These are phyloP conservation scores for Diaporthe ilicicola DNA, from an alignment of 2,329 filamentous ascomycete genomes.

Conservation along the genomic window DNA sequence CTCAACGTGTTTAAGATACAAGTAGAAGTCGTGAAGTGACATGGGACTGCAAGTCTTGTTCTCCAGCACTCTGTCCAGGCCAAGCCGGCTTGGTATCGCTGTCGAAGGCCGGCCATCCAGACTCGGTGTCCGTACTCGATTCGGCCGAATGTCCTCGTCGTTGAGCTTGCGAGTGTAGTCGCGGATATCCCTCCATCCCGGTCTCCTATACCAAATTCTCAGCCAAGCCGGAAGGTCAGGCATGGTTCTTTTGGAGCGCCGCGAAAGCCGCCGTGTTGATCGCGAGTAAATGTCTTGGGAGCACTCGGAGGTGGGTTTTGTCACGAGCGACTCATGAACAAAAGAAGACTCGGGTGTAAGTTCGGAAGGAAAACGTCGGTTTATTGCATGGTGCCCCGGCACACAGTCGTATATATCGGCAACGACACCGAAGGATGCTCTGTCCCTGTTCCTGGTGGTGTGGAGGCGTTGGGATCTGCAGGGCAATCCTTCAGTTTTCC, in stretches of 20 bases:
- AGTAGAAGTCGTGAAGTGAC: constrained; percentile 60
- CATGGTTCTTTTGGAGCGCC: constrained; percentile 39
- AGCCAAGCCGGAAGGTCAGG: constrained; percentile 38
- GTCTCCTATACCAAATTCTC: constrained; percentile 56
- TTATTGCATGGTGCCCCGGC: background rate
- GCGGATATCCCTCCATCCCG: constrained; percentile 56
- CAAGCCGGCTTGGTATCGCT: constrained; percentile 49
- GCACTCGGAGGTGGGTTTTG: background rate
- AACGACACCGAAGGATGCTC: constrained; percentile 1
- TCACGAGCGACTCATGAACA: constrained; percentile 15
- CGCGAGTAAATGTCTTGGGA: background rate
- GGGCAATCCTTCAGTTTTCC: constrained; percentile 8
- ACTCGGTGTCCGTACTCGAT: constrained; percentile 21
- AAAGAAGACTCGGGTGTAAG: background rate
- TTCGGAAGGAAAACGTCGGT: background rate
- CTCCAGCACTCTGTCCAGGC: constrained; percentile 54
- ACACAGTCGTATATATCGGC: constrained; percentile 20
- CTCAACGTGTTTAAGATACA: constrained; percentile 60
- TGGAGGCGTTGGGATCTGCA: constrained; percentile 20
- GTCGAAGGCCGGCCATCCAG: constrained; percentile 47
- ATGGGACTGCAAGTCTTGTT: constrained; percentile 60
- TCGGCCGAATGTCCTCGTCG: constrained; percentile 29
- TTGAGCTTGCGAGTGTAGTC: constrained; percentile 52
- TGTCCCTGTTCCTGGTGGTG: constrained; percentile 15
- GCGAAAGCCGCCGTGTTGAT: background rate